Base-by-base conservation (phyloP, 192 early-diverging fungal species). In the Coemansia sp. region DNA sequence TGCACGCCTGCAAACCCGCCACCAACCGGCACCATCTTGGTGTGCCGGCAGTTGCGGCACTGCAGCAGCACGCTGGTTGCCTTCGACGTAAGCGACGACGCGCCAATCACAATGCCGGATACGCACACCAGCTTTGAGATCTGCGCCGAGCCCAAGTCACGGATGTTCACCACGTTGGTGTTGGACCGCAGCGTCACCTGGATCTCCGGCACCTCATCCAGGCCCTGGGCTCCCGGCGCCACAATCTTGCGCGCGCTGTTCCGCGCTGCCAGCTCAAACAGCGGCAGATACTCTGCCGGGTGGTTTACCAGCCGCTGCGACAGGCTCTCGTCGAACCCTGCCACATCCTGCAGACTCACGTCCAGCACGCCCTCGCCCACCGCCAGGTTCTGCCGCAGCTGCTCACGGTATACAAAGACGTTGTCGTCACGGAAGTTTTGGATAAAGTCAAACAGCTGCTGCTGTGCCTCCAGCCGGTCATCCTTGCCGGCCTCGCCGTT, bases 101-200 rank as follows among this genome's bases (percentile, higher is more conserved):
- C 93, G 6, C 89, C 89, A 55, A 99, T 98, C 27, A 97, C 87
- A 49, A 99, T 99, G 28, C 97, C 97, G 10, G 93, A 88, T 53
- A 99, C 85, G 38, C 93, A 90, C 54, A 99, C 92, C 22, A 99
- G 83, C 65, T 95, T 92, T 35, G 91, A 91, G 58, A 99, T 95
- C 12, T 60, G 38, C 60, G 83, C 65, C 73, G 93, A 93, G 68
- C 91, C 91, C 28, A 99, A 81, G 53, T 92, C 87, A 63, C 97
- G 84, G 50, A 99, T 93, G 48, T 92, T 90, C 28, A 92, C 84
- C 32, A 92, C 83, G 71, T 92, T 92, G 44, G 91, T 89, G 63
- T 87, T 89, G 21, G 93, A 95, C 18, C 64, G 67, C 29, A 99
- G 69, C 57, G 88, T 91, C 11, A 99, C 92, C 78, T 99, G 97